These are phyloP conservation scores for Fraxinus greggii DNA, from an alignment of 305 asterid species.

Conservation along the genomic window DNA sequence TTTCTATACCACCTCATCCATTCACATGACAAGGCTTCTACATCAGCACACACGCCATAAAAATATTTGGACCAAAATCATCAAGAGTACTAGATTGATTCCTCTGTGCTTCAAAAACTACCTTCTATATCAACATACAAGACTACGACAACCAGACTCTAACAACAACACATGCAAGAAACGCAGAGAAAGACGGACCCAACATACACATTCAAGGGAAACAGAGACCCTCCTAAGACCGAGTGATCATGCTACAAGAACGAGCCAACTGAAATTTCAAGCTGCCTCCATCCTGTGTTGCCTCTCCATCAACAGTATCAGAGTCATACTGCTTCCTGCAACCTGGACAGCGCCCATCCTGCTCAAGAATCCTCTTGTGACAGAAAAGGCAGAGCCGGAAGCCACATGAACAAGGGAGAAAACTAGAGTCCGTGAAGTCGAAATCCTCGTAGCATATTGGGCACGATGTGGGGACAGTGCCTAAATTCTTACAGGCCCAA, in stretches of 20 bases:
- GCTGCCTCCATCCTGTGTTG: constrained; percentile 52
- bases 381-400: constrained; percentile 94
- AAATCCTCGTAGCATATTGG: constrained; percentile 91
- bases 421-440: constrained; percentile 77
- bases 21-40: constrained; percentile 52
- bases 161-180: constrained; percentile 41
- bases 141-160: constrained; percentile 27
- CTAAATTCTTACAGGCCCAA: constrained; percentile 49
- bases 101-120: constrained; percentile 44
- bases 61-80: constrained; percentile 37
- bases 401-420: constrained; percentile 80
- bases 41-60: constrained; percentile 49
- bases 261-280: constrained; percentile 55
- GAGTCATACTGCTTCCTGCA: constrained; percentile 75
- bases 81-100: constrained; percentile 29
- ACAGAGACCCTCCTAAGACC: constrained; percentile 49
- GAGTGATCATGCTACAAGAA: constrained; percentile 70
- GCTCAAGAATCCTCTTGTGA: constrained; percentile 85
- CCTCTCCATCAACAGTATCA: constrained; percentile 38
- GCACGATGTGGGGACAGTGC: constrained; percentile 55
- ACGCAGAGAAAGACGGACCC: constrained; percentile 38
- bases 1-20: constrained; percentile 45
- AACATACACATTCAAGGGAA: constrained; percentile 40
- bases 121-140: constrained; percentile 46
- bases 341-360: constrained; percentile 89